Conservation (phyloP, 2,329 filamentous ascomycete species). For the Trichoderma sp. region DNA sequence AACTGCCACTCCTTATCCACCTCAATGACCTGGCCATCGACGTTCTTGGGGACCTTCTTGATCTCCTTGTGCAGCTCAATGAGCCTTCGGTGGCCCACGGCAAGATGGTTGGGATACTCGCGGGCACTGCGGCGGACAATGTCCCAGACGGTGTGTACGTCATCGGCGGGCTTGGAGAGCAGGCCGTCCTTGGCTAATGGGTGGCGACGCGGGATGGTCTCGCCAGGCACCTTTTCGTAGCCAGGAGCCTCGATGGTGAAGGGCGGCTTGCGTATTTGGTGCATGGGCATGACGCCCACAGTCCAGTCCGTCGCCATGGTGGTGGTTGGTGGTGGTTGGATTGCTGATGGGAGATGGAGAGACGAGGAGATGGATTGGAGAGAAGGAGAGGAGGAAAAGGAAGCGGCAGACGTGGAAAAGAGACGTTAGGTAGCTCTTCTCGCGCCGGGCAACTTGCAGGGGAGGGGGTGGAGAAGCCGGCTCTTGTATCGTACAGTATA, state of each 20-base stretch:
- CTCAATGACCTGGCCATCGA: conserved; percentile 78
- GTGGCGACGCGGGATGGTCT: conserved; percentile 82
- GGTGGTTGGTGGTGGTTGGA: background rate
- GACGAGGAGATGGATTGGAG: background rate
- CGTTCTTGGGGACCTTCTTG: conserved; percentile 86
- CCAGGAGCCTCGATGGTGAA: conserved; percentile 75
- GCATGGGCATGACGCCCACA: conserved; percentile 54
- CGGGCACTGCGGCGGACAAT: conserved; percentile 71
- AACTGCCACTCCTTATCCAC: conserved; percentile 91
- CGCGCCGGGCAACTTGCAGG: conserved; percentile 17
- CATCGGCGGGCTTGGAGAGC: conserved; percentile 65
- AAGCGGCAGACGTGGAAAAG: background rate
- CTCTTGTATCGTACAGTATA: conserved; percentile 13
- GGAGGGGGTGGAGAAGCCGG: conserved; percentile 1
- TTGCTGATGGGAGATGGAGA: background rate
- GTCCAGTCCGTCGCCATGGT: conserved; percentile 41
- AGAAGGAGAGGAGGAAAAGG: background rate
- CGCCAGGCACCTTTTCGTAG: conserved; percentile 70
- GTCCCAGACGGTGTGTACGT: conserved; percentile 77
- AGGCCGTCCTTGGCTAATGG: conserved; percentile 72
- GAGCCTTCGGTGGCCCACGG: conserved; percentile 72
- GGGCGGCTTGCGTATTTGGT: conserved; percentile 69
- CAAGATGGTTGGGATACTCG: conserved; percentile 64
- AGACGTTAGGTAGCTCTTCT: conserved; percentile 19
- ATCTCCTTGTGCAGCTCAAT: conserved; percentile 79